phyloP scores from a whole-genome alignment of 805 yeast genomes.

The Starmerella powellii region DNA sequence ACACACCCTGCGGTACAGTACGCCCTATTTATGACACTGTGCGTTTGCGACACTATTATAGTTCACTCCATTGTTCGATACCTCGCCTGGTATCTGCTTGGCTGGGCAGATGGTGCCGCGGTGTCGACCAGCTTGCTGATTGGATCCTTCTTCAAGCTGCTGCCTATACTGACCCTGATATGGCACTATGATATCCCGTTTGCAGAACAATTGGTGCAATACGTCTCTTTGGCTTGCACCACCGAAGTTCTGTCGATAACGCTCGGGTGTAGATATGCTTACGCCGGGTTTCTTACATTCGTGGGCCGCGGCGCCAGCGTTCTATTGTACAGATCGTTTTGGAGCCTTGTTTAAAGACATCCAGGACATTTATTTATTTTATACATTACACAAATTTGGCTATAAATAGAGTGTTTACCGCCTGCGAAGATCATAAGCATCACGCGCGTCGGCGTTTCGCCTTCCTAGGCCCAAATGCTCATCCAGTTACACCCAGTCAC shows the following conservation, averaged over 20 bases:
- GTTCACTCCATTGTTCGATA: slow-evolving; percentile 31
- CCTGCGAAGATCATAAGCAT: too few species aligned
- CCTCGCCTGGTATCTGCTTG: slow-evolving; percentile 28
- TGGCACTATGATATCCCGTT: slow-evolving; percentile 91
- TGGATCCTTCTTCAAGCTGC: slow-evolving; percentile 66
- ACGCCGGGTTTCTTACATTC: slow-evolving; percentile 26
- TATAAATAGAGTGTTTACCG: slow-evolving; percentile 1
- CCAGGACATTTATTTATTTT: too few species aligned
- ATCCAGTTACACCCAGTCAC: slow-evolving; percentile 42
- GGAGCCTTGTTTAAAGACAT: slow-evolving; percentile 8
- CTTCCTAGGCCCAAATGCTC: too few species aligned
- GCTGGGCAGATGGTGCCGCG: slow-evolving; percentile 33
- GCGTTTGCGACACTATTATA: slow-evolving; percentile 28
- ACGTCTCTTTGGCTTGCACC: slow-evolving; percentile 49
- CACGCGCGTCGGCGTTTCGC: too few species aligned
- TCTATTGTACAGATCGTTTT: slow-evolving; percentile 1
- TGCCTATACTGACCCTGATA: slow-evolving; percentile 85
- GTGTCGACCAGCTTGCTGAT: slow-evolving; percentile 59
- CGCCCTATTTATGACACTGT: slow-evolving; percentile 28
- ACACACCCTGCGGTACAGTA: slow-evolving; percentile 31
- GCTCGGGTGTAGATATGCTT: slow-evolving; percentile 28
- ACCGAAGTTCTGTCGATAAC: slow-evolving; percentile 50
- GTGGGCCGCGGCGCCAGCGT: slow-evolving; percentile 3
- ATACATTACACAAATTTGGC: too few species aligned
- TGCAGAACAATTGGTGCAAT: slow-evolving; percentile 46